Conservation (phyloP, 2,329 filamentous ascomycete species). For the Byssoonygena ceratinophila region DNA sequence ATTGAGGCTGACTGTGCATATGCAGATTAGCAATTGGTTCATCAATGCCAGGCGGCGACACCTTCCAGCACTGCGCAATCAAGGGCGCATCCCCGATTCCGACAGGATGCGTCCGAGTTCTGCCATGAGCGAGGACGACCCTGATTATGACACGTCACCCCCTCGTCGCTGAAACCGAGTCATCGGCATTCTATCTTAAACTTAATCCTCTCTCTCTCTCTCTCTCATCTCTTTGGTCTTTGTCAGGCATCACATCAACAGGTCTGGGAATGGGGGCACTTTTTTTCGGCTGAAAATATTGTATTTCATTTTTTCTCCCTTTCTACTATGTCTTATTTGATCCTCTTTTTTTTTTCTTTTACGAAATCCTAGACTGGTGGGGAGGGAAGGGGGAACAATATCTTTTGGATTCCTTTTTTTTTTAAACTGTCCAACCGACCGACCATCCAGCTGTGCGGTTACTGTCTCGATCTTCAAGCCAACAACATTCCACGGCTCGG, state of each 20-base stretch:
- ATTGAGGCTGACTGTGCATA: constrained; percentile 7
- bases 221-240: neutral
- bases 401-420: neutral
- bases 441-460: too few relatives aligned
- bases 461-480: neutral
- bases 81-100: constrained; percentile 19
- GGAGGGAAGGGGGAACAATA: neutral
- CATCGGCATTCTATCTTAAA: neutral
- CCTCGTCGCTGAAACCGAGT: constrained; percentile 5
- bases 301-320: constrained; percentile 5
- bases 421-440: too few relatives aligned
- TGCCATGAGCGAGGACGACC: constrained; percentile 9
- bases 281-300: constrained; percentile 10
- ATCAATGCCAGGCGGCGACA: constrained; percentile 43
- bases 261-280: neutral
- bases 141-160: constrained; percentile 9
- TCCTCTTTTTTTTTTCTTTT: neutral
- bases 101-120: constrained; percentile 8
- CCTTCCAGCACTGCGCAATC: constrained; percentile 38
- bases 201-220: neutral
- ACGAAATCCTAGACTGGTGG: neutral
- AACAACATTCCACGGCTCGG: neutral
- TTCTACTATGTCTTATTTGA: constrained; percentile 6
- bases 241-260: constrained; percentile 4
- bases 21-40: constrained; percentile 45